phyloP scores from a whole-genome alignment of 805 yeast species.

The Kuraishia ogatae region DNA sequence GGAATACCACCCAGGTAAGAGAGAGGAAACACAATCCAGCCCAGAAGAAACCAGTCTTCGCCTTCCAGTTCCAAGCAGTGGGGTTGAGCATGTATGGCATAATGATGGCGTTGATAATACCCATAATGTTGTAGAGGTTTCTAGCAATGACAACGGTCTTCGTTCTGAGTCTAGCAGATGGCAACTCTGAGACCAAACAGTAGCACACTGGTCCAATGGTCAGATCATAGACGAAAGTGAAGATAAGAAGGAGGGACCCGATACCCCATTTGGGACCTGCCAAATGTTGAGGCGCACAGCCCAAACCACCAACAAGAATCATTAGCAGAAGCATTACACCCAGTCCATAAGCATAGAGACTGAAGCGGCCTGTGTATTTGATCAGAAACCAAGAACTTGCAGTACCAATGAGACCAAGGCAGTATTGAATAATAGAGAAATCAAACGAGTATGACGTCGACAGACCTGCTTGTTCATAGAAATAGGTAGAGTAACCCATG shows the following conservation, averaged over 20 bases:
- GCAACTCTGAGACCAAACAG: conserved; percentile 28
- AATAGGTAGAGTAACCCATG: conserved; percentile 43
- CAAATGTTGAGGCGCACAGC: conserved; percentile 3
- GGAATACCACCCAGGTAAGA: conserved; percentile 35
- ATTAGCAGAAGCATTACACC: conserved; percentile 5
- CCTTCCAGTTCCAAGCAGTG: conserved; percentile 33
- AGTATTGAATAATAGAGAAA: conserved; percentile 20
- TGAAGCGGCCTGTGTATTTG: conserved; percentile 28
- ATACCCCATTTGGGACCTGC: conserved; percentile 1
- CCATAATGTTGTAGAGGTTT: conserved; percentile 21
- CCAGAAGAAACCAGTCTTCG: conserved; percentile 40
- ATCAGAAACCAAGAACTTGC: conserved; percentile 34
- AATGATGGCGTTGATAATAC: conserved; percentile 26
- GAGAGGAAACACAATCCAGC: conserved; percentile 25
- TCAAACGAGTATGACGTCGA: conserved; percentile 10
- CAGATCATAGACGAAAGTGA: conserved; percentile 24
- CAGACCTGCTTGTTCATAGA: conserved; percentile 12
- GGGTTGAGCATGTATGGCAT: conserved; percentile 44
- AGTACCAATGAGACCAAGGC: conserved; percentile 19
- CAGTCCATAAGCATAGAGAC: conserved; percentile 13
- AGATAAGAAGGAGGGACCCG: conserved; percentile 10
- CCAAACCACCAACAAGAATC: conserved; percentile 17
- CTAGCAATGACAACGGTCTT: conserved; percentile 28
- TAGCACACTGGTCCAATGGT: conserved; percentile 32
- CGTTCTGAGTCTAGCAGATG: conserved; percentile 29